Conservation (phyloP, 2,329 filamentous ascomycete species). For the Rutstroemia sp. region DNA sequence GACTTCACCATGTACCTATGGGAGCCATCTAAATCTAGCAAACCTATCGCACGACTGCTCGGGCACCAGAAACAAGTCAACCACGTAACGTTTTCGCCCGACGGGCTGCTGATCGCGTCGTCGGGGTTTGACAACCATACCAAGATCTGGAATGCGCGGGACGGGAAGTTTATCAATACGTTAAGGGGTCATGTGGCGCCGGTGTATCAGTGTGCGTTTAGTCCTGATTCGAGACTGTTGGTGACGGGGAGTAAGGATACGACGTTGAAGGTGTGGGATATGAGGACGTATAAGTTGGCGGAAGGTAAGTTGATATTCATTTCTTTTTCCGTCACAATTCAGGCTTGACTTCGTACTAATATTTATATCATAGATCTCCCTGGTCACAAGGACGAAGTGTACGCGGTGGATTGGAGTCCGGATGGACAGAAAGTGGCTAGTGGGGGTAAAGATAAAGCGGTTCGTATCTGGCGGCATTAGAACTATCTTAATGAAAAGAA, state of each 20-base stretch:
- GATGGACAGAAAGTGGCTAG: constrained; percentile 85
- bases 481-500: neutral
- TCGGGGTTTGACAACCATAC: constrained; percentile 91
- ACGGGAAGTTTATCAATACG: constrained; percentile 75
- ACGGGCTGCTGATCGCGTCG: constrained; percentile 80
- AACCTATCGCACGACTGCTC: constrained; percentile 80
- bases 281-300: constrained; percentile 73
- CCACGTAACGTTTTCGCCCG: constrained; percentile 88
- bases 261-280: constrained; percentile 92
- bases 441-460: constrained; percentile 85
- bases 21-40: constrained; percentile 71
- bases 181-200: constrained; percentile 84
- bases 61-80: constrained; percentile 97
- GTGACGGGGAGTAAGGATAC: constrained; percentile 84
- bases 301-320: constrained; percentile 28
- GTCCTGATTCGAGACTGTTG: constrained; percentile 80
- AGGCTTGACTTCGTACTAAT: constrained; percentile 5
- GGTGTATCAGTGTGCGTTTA: constrained; percentile 90
- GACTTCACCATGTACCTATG: constrained; percentile 97
- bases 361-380: constrained; percentile 58
- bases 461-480: constrained; percentile 58
- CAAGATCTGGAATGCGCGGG: constrained; percentile 78
- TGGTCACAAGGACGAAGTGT: constrained; percentile 88
- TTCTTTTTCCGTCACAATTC: neutral
- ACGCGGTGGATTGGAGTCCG: constrained; percentile 89